Percentiles rank a stretch among this genome's conserved stretches.
phyloP scores from a whole-genome alignment of 164 flowering plant species.

The Liquidambar formosana region DNA sequence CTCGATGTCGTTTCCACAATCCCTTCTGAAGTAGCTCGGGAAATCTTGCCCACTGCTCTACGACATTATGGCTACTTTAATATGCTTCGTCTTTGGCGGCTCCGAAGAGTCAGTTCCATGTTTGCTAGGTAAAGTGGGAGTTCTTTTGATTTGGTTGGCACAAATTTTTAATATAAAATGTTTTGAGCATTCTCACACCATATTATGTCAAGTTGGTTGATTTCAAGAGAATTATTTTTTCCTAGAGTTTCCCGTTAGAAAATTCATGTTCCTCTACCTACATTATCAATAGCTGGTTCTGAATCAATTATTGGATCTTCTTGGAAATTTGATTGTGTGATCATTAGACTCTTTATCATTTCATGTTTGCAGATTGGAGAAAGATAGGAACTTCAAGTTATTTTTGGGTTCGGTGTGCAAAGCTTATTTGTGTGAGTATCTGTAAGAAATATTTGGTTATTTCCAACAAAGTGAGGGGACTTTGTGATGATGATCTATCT shows the following conservation, averaged over 20 bases:
- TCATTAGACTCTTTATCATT: not conserved
- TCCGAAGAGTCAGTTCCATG: constrained; percentile 58
- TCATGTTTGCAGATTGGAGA: constrained; percentile 54
- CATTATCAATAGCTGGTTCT: too few relatives aligned
- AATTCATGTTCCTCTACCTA: too few relatives aligned
- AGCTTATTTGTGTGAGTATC: constrained; percentile 63
- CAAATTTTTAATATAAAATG: too few relatives aligned
- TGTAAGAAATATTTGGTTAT: not conserved
- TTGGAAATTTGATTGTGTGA: too few relatives aligned
- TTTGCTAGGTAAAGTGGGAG: constrained; percentile 44
- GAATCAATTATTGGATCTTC: too few relatives aligned
- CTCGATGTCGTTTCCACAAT: constrained; percentile 61
- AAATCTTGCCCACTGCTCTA: constrained; percentile 27
- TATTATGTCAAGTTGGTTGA: too few relatives aligned
- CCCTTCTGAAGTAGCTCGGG: constrained; percentile 47
- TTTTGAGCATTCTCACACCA: too few relatives aligned
- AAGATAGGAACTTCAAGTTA: constrained; percentile 57
- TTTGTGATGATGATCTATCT: not conserved
- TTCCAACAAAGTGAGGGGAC: not conserved
- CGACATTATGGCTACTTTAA: constrained; percentile 49
- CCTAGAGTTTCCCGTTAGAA: too few relatives aligned
- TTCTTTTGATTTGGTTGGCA: too few relatives aligned
- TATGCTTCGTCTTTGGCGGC: constrained; percentile 75
- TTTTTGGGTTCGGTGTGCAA: constrained; percentile 58
- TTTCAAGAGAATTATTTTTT: too few relatives aligned